Base-by-base conservation (phyloP, 2,329 filamentous ascomycete genomes). In the Tolypocladium paradoxum region DNA sequence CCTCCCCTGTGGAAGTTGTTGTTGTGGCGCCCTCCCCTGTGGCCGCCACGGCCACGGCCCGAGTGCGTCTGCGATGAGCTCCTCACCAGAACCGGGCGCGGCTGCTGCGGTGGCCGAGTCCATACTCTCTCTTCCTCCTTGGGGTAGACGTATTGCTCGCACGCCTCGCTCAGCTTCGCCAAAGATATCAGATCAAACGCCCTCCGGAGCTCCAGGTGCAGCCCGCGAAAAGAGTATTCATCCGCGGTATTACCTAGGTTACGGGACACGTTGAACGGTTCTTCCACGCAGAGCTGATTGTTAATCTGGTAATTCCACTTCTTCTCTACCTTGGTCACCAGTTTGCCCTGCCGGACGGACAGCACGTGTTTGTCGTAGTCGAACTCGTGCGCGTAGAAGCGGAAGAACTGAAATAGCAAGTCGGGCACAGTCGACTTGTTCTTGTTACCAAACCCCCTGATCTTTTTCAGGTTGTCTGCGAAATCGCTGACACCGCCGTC, bases 161-260 rank as follows among this genome's bases (percentile, higher is more conserved):
- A 96, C 65, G 87, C 91, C 62, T 90, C 84, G 5, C 84, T 81
- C 46, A 99, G 76, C 61, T 93, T 89, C 24, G 83, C 88, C 50
- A 87, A 80, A 2, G 87, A 83, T 20, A 96, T 81, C 53, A 90
- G 71, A 54, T 90, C 87, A 65, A 96, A 97, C 1, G 93, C 93
- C 59, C 90, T 81, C 56, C 93, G 83, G 49, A 99, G 75, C 70
- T 99, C 93, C 59, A 90, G 70, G 66, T 99, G 93, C 33, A 99
- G 80, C 1, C 93, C 93, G 50, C 87, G 83, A 70, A 96, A 96
- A 0, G 93, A 92, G 45, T 88, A 95, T 66, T 96, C 91, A 65
- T 99, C 93, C 9, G 90, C 93, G 2, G 93, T 97, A 62, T 99
- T 99, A 43, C 91, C 93, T 47, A 99, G 76, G 66, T 99, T 99